Evolutionary conservation across 2,329 filamentous ascomycete genomes (phyloP).

Genomic region (Ophiostoma ulmi): DNA sequence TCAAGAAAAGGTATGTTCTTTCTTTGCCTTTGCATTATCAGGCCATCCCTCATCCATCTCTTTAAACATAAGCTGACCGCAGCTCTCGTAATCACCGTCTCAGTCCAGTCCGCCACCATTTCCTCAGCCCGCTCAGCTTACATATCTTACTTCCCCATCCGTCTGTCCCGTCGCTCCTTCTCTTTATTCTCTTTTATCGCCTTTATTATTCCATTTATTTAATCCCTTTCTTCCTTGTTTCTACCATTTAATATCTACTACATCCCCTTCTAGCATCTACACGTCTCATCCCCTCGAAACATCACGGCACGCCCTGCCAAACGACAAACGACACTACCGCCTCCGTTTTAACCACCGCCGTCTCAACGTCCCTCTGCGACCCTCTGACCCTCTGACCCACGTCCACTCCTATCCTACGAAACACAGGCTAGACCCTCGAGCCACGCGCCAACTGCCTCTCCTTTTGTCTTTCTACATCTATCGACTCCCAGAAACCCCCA

Average conservation of each 20-base stretch:
- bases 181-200: background rate
- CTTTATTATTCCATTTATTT: background rate
- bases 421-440: conserved; percentile 12
- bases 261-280: background rate
- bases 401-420: background rate
- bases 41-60: background rate
- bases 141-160: background rate
- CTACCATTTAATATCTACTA: background rate
- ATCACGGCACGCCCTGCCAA: background rate
- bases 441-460: background rate
- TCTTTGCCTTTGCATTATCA: background rate
- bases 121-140: background rate
- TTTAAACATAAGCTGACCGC: background rate
- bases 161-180: background rate
- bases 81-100: background rate
- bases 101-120: background rate
- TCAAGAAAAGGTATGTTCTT: background rate
- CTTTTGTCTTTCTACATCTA: background rate
- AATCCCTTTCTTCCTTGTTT: background rate
- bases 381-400: background rate
- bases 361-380: background rate
- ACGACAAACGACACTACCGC: background rate
- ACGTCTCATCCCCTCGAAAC: background rate
- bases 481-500: background rate
- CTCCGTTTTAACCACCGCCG: background rate